Evolutionary conservation across 2,329 filamentous ascomycete species (phyloP).

Genomic region (Ceratocystis cacaofunesta): DNA sequence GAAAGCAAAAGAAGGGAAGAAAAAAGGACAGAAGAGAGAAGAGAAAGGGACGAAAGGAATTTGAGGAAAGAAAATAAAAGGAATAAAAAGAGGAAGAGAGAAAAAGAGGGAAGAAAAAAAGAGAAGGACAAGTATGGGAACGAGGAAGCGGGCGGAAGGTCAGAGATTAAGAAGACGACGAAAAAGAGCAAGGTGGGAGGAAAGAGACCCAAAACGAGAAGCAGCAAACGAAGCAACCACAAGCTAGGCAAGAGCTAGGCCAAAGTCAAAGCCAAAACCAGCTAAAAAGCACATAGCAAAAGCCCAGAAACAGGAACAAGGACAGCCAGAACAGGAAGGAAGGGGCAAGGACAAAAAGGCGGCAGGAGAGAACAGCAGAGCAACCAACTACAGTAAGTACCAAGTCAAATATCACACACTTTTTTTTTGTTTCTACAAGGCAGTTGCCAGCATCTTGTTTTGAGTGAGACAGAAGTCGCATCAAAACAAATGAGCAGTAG

Average conservation of each 20-base stretch:
- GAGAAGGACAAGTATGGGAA: background rate
- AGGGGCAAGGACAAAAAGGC: background rate
- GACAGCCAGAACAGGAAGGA: conserved; percentile 5
- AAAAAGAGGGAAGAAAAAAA: conserved; percentile 19
- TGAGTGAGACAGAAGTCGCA: background rate
- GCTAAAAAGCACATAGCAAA: background rate
- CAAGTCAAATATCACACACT: background rate
- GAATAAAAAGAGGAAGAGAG: background rate
- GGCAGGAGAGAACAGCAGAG: background rate
- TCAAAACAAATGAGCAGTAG: background rate
- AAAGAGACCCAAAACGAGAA: background rate
- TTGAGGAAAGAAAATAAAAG: conserved; percentile 8
- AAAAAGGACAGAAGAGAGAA: conserved; percentile 1
- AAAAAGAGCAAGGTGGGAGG: background rate
- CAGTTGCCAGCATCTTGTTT: background rate
- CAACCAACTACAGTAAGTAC: background rate
- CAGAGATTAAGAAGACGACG: conserved; percentile 7
- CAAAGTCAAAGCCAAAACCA: background rate
- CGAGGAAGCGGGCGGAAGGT: conserved; percentile 6
- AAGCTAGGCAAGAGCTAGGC: conserved; percentile 1
- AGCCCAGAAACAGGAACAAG: background rate
- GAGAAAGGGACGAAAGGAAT: conserved; percentile 5
- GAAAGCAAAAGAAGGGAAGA: background rate
- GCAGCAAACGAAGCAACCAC: background rate
- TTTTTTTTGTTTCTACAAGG: background rate